Base-by-base conservation (phyloP, 345 rosid species). In the Aegle marmelos region DNA sequence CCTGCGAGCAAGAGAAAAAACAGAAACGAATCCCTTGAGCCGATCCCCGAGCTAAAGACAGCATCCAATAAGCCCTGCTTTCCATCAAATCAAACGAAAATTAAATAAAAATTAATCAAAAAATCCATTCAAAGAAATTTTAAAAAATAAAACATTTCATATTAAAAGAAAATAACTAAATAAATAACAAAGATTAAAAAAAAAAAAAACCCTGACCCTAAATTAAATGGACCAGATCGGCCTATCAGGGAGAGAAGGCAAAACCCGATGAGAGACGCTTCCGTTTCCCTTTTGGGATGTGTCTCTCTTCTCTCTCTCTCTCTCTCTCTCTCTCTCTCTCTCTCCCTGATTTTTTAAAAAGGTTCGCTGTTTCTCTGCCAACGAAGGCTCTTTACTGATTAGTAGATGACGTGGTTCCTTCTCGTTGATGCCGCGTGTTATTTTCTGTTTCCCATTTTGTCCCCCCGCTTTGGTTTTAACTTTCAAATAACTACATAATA, bases 181-280 rank as follows among this genome's bases (percentile, higher is more conserved):
- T 78, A 11, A 50, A 30, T 31, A n/a, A 21, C 57, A 53, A 45
- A 65, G 58, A 73, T 73, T 39, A 54, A 56, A n/a, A n/a, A n/a
- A n/a, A n/a, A n/a, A n/a, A n/a, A n/a, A 78, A 83, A 79, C 72
- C 81, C 84, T 82, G 80, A 83, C 82, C 86, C 82, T 41, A 22
- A n/a, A 67, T 68, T 64, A 59, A 61, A 73, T 56, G 81, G 70
- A 79, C 83, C 81, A 84, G 90, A 77, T 85, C 87, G 81, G 83
- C 83, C 56, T 63, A 54, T 39, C 75, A 57, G 68, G 28, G 64
- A 78, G 82, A 54, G 75, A 53, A 17, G n/a, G 64, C 48, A 59
- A 76, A 10, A 48, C 58, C 69, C 54, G 70, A 19, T 34, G 74
- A 70, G 41, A 19, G 60, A 25, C 31, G 13, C 37, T 22, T 16